These are phyloP conservation scores for Sungouiozyma ichnusensis DNA, from an alignment of 805 yeast genomes.

Conservation along the genomic window DNA sequence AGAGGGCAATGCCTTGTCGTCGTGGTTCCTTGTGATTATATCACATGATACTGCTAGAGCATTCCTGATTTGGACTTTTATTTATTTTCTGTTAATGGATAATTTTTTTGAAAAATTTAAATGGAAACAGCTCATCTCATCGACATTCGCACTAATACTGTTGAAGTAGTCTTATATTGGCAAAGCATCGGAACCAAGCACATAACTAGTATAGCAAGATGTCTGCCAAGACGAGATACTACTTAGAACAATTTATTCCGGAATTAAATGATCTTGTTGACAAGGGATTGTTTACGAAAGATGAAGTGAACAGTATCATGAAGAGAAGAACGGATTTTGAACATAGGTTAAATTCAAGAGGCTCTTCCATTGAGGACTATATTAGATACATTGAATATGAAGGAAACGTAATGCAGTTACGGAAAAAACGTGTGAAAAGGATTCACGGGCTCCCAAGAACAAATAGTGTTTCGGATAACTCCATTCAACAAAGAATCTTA, in stretches of 20 bases:
- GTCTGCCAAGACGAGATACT: constrained; percentile 48
- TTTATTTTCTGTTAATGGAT: too few species aligned
- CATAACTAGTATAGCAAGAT: constrained; percentile 14
- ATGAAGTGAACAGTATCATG: constrained; percentile 77
- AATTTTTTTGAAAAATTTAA: constrained; percentile 8
- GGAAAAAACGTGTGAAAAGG: constrained; percentile 60
- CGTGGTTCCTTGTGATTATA: background rate
- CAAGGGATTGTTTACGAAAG: constrained; percentile 71
- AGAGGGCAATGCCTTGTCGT: background rate
- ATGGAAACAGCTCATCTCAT: constrained; percentile 10
- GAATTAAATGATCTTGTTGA: constrained; percentile 82
- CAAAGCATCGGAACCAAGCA: background rate
- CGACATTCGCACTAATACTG: background rate
- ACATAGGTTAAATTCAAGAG: constrained; percentile 77
- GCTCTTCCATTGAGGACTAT: constrained; percentile 68
- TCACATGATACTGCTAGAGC: background rate
- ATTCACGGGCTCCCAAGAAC: constrained; percentile 44
- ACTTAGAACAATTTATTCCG: constrained; percentile 66
- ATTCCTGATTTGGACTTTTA: background rate
- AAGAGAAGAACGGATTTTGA: constrained; percentile 93
- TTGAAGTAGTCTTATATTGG: background rate
- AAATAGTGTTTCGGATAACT: constrained; percentile 75
- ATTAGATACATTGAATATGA: constrained; percentile 74
- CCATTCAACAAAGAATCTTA: constrained; percentile 68
- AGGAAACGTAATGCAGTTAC: constrained; percentile 61